Evolutionary conservation across 2,329 filamentous ascomycete genomes (phyloP).

Genomic region (Venturia nashicola): DNA sequence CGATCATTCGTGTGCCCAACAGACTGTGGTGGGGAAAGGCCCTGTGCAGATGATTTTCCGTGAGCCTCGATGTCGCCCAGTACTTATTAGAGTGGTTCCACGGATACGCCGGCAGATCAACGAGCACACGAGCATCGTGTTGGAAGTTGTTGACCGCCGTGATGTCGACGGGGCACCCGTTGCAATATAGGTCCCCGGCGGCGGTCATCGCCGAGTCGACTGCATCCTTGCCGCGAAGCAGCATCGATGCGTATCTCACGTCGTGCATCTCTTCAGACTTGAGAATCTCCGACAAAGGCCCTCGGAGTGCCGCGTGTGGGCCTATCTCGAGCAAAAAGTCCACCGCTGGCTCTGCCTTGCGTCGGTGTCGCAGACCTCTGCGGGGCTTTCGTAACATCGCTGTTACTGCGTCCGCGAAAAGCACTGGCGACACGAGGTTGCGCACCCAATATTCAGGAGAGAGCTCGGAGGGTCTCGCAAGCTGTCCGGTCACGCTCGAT

Average conservation of each 20-base stretch:
- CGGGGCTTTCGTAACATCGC: background rate
- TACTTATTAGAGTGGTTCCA: conserved; percentile 21
- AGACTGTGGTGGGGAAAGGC: conserved; percentile 17
- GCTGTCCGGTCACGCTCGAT: conserved; percentile 1
- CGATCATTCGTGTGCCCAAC: conserved; percentile 16
- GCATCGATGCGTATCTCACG: conserved; percentile 15
- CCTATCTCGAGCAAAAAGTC: conserved; percentile 13
- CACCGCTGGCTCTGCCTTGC: background rate
- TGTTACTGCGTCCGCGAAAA: conserved; percentile 5
- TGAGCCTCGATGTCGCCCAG: conserved; percentile 17
- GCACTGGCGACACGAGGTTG: conserved; percentile 9
- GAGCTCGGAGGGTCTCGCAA: background rate
- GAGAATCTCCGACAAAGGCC: conserved; percentile 12
- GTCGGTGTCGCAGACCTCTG: background rate
- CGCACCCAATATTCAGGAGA: conserved; percentile 9
- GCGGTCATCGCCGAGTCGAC: background rate
- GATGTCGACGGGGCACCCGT: background rate
- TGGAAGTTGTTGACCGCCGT: background rate
- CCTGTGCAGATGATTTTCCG: conserved; percentile 12
- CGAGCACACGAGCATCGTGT: background rate
- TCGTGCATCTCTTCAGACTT: conserved; percentile 12
- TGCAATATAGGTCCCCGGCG: background rate
- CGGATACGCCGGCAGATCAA: conserved; percentile 10
- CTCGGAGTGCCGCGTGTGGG: conserved; percentile 11
- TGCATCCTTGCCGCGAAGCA: background rate